Conservation (phyloP, 305 asterid species). For the Lippia alba region DNA sequence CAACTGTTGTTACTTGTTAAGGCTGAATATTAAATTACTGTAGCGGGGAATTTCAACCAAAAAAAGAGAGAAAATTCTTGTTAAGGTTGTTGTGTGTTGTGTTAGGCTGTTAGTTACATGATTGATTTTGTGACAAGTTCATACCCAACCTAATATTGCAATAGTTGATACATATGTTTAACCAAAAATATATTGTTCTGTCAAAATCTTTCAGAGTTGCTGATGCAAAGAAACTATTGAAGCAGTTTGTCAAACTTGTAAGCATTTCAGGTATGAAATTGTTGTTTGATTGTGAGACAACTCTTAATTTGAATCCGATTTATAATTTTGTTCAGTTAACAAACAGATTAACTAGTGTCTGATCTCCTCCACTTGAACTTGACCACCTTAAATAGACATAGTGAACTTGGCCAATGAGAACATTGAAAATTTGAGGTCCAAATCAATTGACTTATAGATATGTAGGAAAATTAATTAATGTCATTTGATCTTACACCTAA, state of each 20-base stretch:
- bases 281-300: not conserved
- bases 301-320: not conserved
- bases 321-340: not conserved
- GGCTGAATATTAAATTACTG: conserved; percentile 5
- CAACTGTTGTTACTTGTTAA: not conserved
- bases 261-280: not conserved
- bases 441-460: no score
- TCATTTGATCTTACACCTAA: no score
- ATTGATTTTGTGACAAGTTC: no score
- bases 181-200: no score
- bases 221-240: no score
- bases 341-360: not conserved
- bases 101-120: no score
- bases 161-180: no score
- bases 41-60: conserved; percentile 10
- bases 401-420: not conserved
- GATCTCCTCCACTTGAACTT: conserved; percentile 2
- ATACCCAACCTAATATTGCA: no score
- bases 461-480: no score
- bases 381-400: not conserved
- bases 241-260: not conserved
- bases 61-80: conserved; percentile 9
- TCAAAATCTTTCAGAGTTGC: no score
- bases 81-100: no score
- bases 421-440: not conserved